Evolutionary conservation across 2,329 filamentous ascomycete species (phyloP).

Genomic region (Periconia digitata): DNA sequence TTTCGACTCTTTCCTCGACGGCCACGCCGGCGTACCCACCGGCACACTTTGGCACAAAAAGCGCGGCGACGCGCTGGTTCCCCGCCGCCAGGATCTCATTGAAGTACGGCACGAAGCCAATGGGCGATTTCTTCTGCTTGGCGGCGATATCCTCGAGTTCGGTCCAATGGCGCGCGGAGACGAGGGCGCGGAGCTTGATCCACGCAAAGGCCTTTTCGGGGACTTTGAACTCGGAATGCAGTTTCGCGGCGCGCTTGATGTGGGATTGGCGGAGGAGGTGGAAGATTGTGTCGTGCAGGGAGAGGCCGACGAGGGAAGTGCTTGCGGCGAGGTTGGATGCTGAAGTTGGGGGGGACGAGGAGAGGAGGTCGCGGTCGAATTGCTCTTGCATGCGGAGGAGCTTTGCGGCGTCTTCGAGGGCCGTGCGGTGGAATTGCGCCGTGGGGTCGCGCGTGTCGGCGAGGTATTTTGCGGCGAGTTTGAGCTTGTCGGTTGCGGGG

Average conservation of each 20-base stretch:
- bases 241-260: conserved; percentile 79
- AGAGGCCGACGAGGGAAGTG: conserved; percentile 74
- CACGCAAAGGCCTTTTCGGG: conserved; percentile 90
- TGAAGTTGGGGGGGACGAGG: conserved; percentile 53
- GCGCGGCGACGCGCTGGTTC: conserved; percentile 79
- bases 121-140: conserved; percentile 79
- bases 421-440: conserved; percentile 69
- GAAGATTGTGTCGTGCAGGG: conserved; percentile 89
- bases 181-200: conserved; percentile 80
- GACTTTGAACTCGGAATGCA: conserved; percentile 90
- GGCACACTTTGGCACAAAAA: conserved; percentile 82
- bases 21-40: conserved; percentile 61
- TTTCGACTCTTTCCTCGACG: conserved; percentile 71
- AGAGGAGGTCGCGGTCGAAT: conserved; percentile 79
- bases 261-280: conserved; percentile 82
- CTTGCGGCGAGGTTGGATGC: conserved; percentile 11
- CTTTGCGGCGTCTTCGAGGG: conserved; percentile 76
- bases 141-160: conserved; percentile 84
- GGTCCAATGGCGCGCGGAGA: conserved; percentile 87
- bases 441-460: conserved; percentile 78
- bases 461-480: conserved; percentile 80
- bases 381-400: conserved; percentile 84
- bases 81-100: conserved; percentile 86
- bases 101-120: conserved; percentile 98
- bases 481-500: conserved; percentile 79